phyloP scores from a whole-genome alignment of 306 rosid species.

The Trifolium dubium region DNA sequence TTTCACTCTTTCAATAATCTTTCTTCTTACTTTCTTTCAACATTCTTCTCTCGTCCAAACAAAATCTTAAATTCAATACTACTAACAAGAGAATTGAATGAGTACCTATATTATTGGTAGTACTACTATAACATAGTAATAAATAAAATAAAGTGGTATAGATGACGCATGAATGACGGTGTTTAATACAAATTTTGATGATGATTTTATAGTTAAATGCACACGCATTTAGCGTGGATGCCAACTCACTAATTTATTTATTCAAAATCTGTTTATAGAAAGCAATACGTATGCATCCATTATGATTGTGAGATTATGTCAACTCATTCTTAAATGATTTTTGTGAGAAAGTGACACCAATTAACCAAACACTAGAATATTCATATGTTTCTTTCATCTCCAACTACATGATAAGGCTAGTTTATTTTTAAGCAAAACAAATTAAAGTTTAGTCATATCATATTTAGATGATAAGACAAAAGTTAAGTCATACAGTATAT shows the following conservation, averaged over 20 bases:
- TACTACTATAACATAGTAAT: too few species aligned
- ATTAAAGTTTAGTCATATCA: too few species aligned
- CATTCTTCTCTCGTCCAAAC: too few species aligned
- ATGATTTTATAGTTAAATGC: slow-evolving; percentile 1
- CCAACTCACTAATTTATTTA: slow-evolving; percentile 3
- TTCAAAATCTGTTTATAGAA: not conserved
- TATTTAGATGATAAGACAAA: too few species aligned
- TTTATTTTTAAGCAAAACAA: not conserved
- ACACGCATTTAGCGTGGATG: not conserved
- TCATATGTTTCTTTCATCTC: not conserved
- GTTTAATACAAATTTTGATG: not conserved
- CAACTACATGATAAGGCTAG: not conserved
- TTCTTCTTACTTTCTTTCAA: too few species aligned
- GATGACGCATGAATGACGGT: not conserved
- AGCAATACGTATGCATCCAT: not conserved
- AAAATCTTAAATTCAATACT: too few species aligned
- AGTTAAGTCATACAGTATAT: too few species aligned
- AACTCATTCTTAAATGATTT: slow-evolving; percentile 16
- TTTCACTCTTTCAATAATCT: too few species aligned
- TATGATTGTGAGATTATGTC: not conserved
- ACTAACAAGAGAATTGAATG: too few species aligned
- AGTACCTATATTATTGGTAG: too few species aligned
- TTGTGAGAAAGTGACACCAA: not conserved
- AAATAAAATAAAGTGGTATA: too few species aligned
- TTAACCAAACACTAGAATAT: not conserved